Evolutionary conservation across 2,329 filamentous ascomycete species (phyloP).

Genomic region (Aspergillus sp.): DNA sequence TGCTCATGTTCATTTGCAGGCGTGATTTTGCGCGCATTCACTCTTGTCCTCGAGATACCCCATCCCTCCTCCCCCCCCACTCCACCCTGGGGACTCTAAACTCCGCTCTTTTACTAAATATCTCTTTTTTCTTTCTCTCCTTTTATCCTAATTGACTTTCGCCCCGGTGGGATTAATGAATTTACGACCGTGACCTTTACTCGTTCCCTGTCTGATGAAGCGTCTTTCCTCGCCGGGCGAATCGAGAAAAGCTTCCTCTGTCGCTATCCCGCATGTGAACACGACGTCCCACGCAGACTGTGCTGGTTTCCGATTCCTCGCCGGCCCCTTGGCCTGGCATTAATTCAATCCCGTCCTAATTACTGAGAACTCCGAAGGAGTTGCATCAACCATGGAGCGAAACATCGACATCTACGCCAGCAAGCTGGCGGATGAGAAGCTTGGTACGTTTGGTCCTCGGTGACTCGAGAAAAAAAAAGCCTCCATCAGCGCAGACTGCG

Average conservation of each 20-base stretch:
- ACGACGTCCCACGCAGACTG: constrained; percentile 19
- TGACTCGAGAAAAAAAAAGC: neutral
- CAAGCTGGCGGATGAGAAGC: constrained; percentile 49
- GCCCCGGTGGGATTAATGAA: constrained; percentile 28
- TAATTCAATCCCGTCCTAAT: constrained; percentile 22
- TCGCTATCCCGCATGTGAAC: constrained; percentile 32
- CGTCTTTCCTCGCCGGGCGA: constrained; percentile 24
- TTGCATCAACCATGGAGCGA: constrained; percentile 38
- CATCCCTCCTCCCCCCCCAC: constrained; percentile 16
- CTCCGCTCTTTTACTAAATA: constrained; percentile 15
- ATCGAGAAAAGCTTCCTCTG: constrained; percentile 22
- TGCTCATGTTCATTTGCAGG: constrained; percentile 28
- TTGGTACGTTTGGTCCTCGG: constrained; percentile 39
- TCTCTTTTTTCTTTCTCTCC: constrained; percentile 6
- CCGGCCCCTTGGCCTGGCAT: constrained; percentile 42
- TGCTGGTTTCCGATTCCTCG: constrained; percentile 29
- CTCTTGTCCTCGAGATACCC: constrained; percentile 17
- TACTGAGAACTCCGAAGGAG: constrained; percentile 21
- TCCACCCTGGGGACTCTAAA: constrained; percentile 14
- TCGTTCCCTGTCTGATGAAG: constrained; percentile 23
- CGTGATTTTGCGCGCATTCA: constrained; percentile 31
- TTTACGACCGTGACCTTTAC: constrained; percentile 26
- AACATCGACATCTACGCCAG: constrained; percentile 51
- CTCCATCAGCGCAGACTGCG: neutral
- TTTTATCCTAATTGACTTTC: constrained; percentile 4